Conservation (phyloP, 768 basidiomycete genomes). For the Pulveroboletus sp. region DNA sequence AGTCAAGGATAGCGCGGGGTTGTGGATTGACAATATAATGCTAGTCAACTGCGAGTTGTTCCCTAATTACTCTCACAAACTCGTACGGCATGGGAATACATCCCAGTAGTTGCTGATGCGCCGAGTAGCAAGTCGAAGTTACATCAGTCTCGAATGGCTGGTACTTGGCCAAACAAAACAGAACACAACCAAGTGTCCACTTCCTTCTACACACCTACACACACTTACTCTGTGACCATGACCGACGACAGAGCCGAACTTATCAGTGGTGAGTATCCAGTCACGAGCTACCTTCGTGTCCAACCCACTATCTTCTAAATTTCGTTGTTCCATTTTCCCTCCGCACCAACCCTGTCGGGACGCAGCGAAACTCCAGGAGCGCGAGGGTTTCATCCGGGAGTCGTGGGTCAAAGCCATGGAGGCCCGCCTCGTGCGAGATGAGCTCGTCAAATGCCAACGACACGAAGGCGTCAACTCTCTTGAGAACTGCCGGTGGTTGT, state of each 20-base stretch:
- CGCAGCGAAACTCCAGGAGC: conserved; percentile 58
- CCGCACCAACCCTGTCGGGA: background rate
- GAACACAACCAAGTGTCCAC: conserved; percentile 6
- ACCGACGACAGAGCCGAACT: conserved; percentile 32
- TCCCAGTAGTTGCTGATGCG: too few species aligned
- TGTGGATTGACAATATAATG: background rate
- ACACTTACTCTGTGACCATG: conserved; percentile 15
- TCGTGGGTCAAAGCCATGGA: conserved; percentile 97
- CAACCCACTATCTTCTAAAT: background rate
- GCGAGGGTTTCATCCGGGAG: conserved; percentile 78
- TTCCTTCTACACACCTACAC: background rate
- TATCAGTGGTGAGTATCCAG: conserved; percentile 25
- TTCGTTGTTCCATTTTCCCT: background rate
- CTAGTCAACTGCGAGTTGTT: background rate
- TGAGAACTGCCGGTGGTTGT: conserved; percentile 82
- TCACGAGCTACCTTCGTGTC: background rate
- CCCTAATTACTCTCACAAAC: too few species aligned
- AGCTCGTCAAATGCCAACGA: conserved; percentile 85
- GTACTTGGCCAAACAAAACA: conserved; percentile 5
- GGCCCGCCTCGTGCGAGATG: conserved; percentile 78
- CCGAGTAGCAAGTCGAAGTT: background rate
- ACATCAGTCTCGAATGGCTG: too few species aligned
- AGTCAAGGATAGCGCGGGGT: too few species aligned
- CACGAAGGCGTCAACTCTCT: conserved; percentile 90
- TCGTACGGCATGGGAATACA: background rate